Evolutionary conservation across 1,139 yeast genomes (phyloP), one percentile per base, ranked within the genome.

Genomic region (Pichia sp.): DNA sequence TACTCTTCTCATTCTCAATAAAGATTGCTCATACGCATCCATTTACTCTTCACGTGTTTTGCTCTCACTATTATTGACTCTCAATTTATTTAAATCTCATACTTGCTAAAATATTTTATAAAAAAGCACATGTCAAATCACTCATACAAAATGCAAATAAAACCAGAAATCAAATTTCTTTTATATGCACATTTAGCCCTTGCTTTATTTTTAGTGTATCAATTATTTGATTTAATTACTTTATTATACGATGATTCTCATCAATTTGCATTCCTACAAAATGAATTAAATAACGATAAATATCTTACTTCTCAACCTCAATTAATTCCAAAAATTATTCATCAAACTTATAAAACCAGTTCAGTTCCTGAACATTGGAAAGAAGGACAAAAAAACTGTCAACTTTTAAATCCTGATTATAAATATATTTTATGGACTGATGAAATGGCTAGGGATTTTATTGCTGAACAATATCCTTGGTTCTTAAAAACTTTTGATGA

Each of bases 381-480:
- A 51, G 72, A 72, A 3, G 88, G 95, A 20, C 95, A 85, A 59
- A 72, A 77, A 56, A 75, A 76, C 19, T 86, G 95, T 60, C 71
- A 76, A 39, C 82, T 80, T 48, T 63, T 81, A 45, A 94, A 89
- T 60, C 91, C 91, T 3, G 95, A 87, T 61, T 88, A 85, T 62
- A 77, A 85, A 61, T 87, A 87, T 64, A 83, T 82, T 37, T 61
- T 85, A 35, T 88, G 97, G 97, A 88, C 96, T 8, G 96, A 89
- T 61, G 81, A 76, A 40, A 78, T 74, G 79, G 76, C 95, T 16
- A 69, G 87, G 43, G 80, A 82, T 37, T 89, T 88, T 57, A 85
- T 88, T 48, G 70, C 75, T 33, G 78, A 79, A 53, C 74, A 84
- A 51, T 89, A 80, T 59, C 82, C 91, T 1, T 89, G 96, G 96